phyloP scores from a whole-genome alignment of 2,329 filamentous ascomycete genomes.

The Arthrobotrys sphaeroides region DNA sequence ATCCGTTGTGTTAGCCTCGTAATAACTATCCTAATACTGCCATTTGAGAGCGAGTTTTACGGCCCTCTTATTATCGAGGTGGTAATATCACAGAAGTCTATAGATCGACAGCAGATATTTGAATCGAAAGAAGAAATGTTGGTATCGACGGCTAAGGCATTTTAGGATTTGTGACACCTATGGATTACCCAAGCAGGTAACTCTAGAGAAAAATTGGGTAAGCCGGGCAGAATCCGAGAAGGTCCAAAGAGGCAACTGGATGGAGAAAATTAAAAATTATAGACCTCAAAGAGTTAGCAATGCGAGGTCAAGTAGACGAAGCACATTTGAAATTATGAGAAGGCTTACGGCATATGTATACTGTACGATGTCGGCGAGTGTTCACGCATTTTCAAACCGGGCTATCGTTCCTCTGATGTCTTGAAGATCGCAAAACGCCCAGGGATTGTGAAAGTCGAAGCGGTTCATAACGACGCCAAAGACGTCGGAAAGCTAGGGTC shows the following conservation, averaged over 20 bases:
- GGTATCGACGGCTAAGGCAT: neutral
- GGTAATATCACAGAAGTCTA: neutral
- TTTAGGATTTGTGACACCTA: conserved; percentile 41
- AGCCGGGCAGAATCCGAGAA: conserved; percentile 22
- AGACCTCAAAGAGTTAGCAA: neutral
- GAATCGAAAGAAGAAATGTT: conserved; percentile 13
- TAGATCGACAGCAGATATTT: conserved; percentile 15
- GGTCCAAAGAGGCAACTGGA: conserved; percentile 35
- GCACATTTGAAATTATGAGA: conserved; percentile 15
- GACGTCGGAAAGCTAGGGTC: conserved; percentile 6
- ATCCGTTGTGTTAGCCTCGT: conserved; percentile 1
- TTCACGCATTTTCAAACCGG: conserved; percentile 9
- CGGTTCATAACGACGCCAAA: conserved; percentile 18
- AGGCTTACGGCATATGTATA: conserved; percentile 17
- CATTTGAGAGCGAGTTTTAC: conserved; percentile 1
- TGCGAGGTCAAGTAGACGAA: conserved; percentile 10
- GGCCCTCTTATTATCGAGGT: neutral
- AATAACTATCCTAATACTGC: conserved; percentile 18
- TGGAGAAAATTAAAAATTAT: conserved; percentile 43
- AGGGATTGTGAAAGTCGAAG: conserved; percentile 39
- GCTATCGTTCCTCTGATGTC: conserved; percentile 17
- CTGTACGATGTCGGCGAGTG: conserved; percentile 8
- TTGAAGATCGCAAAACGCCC: conserved; percentile 23
- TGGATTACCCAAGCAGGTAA: conserved; percentile 28
- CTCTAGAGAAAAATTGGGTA: conserved; percentile 20